phyloP scores from a whole-genome alignment of 139 green algal genomes.

The Eudorina sp. region DNA sequence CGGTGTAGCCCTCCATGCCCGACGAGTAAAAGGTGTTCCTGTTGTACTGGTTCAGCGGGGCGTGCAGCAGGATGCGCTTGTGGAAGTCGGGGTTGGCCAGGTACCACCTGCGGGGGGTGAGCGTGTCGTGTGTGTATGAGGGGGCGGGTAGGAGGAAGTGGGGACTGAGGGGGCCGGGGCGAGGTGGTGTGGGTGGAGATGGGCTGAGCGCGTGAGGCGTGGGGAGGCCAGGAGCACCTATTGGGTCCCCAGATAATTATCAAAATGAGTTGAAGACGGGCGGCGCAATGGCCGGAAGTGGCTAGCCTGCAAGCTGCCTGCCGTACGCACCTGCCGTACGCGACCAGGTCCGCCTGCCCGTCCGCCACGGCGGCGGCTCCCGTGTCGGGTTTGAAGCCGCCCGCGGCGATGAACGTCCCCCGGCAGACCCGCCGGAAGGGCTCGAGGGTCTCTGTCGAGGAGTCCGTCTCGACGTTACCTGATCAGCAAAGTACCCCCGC shows the following conservation, averaged over 20 bases:
- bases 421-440: slow-evolving; percentile 73
- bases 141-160: not conserved
- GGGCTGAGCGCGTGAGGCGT: too few species aligned
- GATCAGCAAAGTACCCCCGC: too few species aligned
- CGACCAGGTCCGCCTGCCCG: slow-evolving; percentile 70
- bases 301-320: not conserved
- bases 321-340: slow-evolving; percentile 56
- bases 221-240: too few species aligned
- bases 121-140: not conserved
- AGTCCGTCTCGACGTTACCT: not conserved
- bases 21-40: slow-evolving; percentile 79
- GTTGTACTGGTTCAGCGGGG: slow-evolving; percentile 85
- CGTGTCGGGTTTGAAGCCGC: slow-evolving; percentile 72
- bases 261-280: too few species aligned
- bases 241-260: too few species aligned
- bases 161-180: not conserved
- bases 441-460: slow-evolving; percentile 52
- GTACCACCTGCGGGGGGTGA: slow-evolving; percentile 50
- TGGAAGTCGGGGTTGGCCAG: slow-evolving; percentile 89
- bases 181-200: too few species aligned
- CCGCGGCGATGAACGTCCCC: slow-evolving; percentile 79
- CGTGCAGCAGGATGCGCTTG: slow-evolving; percentile 68
- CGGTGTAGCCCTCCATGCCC: slow-evolving; percentile 78
- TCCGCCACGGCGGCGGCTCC: slow-evolving; percentile 60
- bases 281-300: too few species aligned